These are phyloP conservation scores for Pythium periplocum DNA, from an alignment of 352 stramenopile genomes.

Conservation along the genomic window DNA sequence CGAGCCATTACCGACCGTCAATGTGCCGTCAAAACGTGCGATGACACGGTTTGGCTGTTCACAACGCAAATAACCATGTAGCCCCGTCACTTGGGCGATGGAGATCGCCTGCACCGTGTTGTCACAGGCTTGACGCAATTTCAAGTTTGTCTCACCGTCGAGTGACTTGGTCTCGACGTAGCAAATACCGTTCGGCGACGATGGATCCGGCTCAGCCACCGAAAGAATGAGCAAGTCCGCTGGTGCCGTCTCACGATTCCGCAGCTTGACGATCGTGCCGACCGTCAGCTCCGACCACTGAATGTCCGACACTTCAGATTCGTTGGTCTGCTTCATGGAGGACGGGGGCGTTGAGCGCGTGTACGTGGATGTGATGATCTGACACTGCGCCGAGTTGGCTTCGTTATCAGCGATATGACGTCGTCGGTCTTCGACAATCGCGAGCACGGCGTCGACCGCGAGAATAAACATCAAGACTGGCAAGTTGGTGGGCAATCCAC, in stretches of 20 bases:
- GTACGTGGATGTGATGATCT: constrained; percentile 48
- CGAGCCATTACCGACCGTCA: constrained; percentile 22
- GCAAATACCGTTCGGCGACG: constrained; percentile 62
- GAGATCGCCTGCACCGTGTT: constrained; percentile 41
- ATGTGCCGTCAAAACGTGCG: constrained; percentile 65
- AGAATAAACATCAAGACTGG: constrained; percentile 87
- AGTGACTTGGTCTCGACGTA: constrained; percentile 88
- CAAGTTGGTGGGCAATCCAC: constrained; percentile 71
- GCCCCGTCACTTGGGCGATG: constrained; percentile 24
- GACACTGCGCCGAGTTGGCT: constrained; percentile 72
- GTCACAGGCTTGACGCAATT: constrained; percentile 71
- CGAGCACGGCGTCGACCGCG: constrained; percentile 80
- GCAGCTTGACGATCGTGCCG: constrained; percentile 76
- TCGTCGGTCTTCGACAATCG: constrained; percentile 79
- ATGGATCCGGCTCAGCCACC: constrained; percentile 60
- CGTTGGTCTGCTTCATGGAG: constrained; percentile 22
- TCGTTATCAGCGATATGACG: constrained; percentile 75
- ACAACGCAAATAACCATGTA: constrained; percentile 52
- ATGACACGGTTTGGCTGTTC: constrained; percentile 82
- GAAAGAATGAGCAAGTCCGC: constrained; percentile 84
- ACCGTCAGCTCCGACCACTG: constrained; percentile 76
- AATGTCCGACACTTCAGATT: constrained; percentile 44
- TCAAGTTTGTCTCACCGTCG: constrained; percentile 90
- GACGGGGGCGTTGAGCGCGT: constrained; percentile 21
- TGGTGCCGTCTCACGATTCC: constrained; percentile 73